Base-by-base conservation (phyloP, 139 green algal genomes). In the Chlamydomonas sp. region DNA sequence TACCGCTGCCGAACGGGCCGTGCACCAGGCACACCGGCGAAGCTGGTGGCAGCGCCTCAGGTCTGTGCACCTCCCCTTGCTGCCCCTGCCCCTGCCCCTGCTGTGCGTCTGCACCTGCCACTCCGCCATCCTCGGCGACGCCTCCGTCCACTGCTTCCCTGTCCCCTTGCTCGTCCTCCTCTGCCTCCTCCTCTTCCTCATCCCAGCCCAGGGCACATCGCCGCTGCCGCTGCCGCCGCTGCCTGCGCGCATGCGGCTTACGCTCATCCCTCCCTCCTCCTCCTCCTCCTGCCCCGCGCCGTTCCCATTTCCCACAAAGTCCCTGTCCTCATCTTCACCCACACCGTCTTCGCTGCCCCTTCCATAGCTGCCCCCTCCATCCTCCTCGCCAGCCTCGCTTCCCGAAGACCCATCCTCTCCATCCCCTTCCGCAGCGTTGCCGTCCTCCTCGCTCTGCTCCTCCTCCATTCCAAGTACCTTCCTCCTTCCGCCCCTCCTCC, bases 11-110 rank as follows among this genome's bases (percentile, higher is more conserved):
- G 86, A 96, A 96, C 12, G 93, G 77, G 0, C 96, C 96, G 84
- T 97, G 94, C 5, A 98, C 88, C 2, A 97, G 69, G 85, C 95
- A 98, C 0, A 98, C 68, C 1, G 92, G 92, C 69, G 92, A 72
- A 49, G 31, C 31, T 49, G 31, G 31, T 49, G 31, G 31, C 31
- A 49, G 31, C 31, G 31, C 31, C 31, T 49, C 31, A 49, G 31
- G 31, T 49, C 31, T 49, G 31, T 49, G 31, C 31, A 49, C 31
- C 31, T 49, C 31, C 31, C 31, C 31, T 49, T 49, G 31, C 31
- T 49, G 31, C 31, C 31, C 31, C 66, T 68, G 67, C 15, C 63
- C 66, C 62, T 86, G 71, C 61, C 63, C 5, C 17, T 20, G 17
- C 6, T 7, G 71, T 5, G 2, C n/a, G 3, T 20, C 71, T 7